Base-by-base conservation (phyloP, 768 basidiomycete genomes). In the Boletus pseudo-olivaceus region DNA sequence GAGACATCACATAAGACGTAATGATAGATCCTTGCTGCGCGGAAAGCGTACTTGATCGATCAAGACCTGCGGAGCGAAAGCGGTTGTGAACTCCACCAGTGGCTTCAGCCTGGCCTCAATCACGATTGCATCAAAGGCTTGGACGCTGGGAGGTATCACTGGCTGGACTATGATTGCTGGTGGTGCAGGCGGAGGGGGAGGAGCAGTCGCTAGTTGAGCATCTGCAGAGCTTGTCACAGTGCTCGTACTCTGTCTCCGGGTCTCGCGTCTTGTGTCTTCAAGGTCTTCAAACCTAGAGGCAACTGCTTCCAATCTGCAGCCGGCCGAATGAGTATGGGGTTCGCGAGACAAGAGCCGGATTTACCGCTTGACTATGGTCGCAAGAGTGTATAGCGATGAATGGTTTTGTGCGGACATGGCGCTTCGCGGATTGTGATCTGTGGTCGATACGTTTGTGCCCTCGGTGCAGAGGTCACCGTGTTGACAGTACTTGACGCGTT, bases 211-310 rank as follows among this genome's bases (percentile, higher is more conserved):
- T 38, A 72, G 53, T 33, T 69, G 57, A 29, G 57, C 47, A 37
- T 65, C 64, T 9, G 50, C 49, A 38, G 56, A 55, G 46, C 65
- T 71, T 33, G 65, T 65, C 33, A 71, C 62, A 12, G 69, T 72
- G 53, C 69, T 72, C 15, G 61, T 60, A 14, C 69, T 70, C 51
- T 57, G 70, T 58, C 61, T 71, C 17, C 62, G 53, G 23, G 53
- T 48, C 29, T 62, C 66, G 49, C 56, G 49, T 52, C 38, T 68
- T 64, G 56, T 41, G 38, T 80, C 76, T 68, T 98, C 97, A 42
- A 99, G 76, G 66, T 99, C 97, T 72, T 99, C 97, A 34, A 99
- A 82, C 33, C 97, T 84, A 41, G 90, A 91, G 7, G 93, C 94
- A 9, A 93, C 91, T 26, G 97, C 97, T 78, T 95, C 90, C 47